A percentile compares a stretch with the other conserved stretches of the same genome.
These are phyloP conservation scores for Emergomyces orientalis DNA, from an alignment of 2,329 filamentous ascomycete species.

Conservation along the genomic window DNA sequence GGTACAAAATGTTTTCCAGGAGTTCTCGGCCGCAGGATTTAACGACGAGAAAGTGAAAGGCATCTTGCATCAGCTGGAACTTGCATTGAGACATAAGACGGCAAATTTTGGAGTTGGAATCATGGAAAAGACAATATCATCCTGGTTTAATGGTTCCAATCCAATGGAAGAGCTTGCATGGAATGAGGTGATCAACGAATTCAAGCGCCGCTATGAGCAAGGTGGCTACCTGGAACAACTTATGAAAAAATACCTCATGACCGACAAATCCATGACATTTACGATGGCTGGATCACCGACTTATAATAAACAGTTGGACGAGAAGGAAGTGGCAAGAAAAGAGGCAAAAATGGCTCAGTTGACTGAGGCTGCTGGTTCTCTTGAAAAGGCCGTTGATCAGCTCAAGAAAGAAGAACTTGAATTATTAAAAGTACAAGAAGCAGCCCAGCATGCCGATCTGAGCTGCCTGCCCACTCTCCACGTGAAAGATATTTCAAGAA, in stretches of 20 bases:
- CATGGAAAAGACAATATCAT: slow-evolving; percentile 76
- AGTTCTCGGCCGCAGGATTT: slow-evolving; percentile 67
- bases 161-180: slow-evolving; percentile 85
- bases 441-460: slow-evolving; percentile 73
- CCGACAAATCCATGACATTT: slow-evolving; percentile 78
- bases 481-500: slow-evolving; percentile 77
- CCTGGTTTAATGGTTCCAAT: slow-evolving; percentile 93
- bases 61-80: slow-evolving; percentile 83
- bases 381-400: slow-evolving; percentile 59
- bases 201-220: slow-evolving; percentile 65
- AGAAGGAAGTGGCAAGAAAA: slow-evolving; percentile 69
- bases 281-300: slow-evolving; percentile 81
- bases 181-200: slow-evolving; percentile 78
- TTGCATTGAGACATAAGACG: slow-evolving; percentile 92
- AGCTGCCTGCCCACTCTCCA: slow-evolving; percentile 81
- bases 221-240: slow-evolving; percentile 75
- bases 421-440: slow-evolving; percentile 71
- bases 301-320: slow-evolving; percentile 63
- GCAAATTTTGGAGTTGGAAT: slow-evolving; percentile 88
- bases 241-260: slow-evolving; percentile 81
- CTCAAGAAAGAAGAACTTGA: slow-evolving; percentile 71
- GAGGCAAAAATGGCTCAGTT: slow-evolving; percentile 63
- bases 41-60: slow-evolving; percentile 86
- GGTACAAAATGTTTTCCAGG: slow-evolving; percentile 61
- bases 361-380: slow-evolving; percentile 57